Evolutionary conservation across 805 yeast genomes (phyloP).

Genomic region (Blastobotrys robertii): DNA sequence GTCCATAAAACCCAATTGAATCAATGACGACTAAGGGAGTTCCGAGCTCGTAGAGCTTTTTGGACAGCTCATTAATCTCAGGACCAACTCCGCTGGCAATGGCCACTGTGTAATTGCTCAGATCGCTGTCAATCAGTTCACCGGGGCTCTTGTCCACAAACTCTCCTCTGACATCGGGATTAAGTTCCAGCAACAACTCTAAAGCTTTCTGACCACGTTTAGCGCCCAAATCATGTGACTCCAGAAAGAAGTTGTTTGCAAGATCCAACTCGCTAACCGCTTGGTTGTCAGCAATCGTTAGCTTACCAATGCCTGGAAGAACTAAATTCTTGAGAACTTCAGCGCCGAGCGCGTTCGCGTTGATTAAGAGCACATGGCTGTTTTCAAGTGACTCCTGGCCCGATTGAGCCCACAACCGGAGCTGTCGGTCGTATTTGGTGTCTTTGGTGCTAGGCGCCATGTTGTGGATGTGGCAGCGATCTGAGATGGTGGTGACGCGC

Average conservation of each 20-base stretch:
- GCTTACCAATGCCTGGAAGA: conserved; percentile 59
- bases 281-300: conserved; percentile 46
- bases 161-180: conserved; percentile 44
- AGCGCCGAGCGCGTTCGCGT: conserved; percentile 42
- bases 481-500: neutral
- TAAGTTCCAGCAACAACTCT: conserved; percentile 42
- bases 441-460: conserved; percentile 14
- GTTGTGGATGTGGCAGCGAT: neutral
- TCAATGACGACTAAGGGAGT: conserved; percentile 48
- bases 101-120: conserved; percentile 43
- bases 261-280: conserved; percentile 37
- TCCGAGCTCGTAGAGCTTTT: conserved; percentile 32
- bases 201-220: conserved; percentile 34
- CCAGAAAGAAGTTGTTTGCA: conserved; percentile 54
- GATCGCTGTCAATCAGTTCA: neutral
- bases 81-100: conserved; percentile 33
- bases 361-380: conserved; percentile 53
- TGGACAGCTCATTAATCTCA: conserved; percentile 25
- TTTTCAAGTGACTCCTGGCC: conserved; percentile 59
- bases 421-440: conserved; percentile 69
- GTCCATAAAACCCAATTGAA: conserved; percentile 58
- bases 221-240: conserved; percentile 34
- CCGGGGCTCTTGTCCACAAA: neutral
- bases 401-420: conserved; percentile 71
- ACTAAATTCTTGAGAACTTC: conserved; percentile 73